These are phyloP conservation scores for Cercospora brassicicola DNA, from an alignment of 2,329 filamentous ascomycete species.

Conservation along the genomic window DNA sequence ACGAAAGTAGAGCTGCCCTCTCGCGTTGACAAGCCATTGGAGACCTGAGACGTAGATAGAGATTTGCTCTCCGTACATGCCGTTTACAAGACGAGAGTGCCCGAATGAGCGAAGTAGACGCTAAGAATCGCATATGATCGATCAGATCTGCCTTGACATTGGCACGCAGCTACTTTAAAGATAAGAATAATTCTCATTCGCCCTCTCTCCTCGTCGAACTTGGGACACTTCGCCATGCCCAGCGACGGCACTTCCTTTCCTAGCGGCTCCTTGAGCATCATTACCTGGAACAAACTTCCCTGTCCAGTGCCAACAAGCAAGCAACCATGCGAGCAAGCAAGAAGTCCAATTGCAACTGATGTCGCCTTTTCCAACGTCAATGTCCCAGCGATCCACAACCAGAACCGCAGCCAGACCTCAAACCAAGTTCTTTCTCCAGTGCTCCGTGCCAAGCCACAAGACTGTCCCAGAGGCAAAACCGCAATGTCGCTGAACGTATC, in stretches of 20 bases:
- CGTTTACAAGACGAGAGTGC: neutral
- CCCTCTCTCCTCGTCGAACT: neutral
- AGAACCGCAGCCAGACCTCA: neutral
- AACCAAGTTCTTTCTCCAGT: neutral
- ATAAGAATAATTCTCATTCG: neutral
- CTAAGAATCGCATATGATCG: neutral
- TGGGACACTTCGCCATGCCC: neutral
- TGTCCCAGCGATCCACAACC: neutral
- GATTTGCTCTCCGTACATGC: neutral
- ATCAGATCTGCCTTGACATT: neutral
- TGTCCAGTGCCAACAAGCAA: constrained; percentile 2
- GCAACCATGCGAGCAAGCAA: neutral
- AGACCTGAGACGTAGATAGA: neutral
- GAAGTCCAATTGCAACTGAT: constrained; percentile 1
- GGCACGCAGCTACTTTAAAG: neutral
- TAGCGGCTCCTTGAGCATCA: constrained; percentile 18
- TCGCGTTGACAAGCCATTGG: neutral
- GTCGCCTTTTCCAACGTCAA: neutral
- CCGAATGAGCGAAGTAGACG: neutral
- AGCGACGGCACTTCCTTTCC: neutral
- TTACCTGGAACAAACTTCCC: constrained; percentile 10
- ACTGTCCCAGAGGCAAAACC: neutral
- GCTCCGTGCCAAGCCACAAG: neutral
- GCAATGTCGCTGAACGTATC: constrained; percentile 16
- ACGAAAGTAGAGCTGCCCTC: neutral